Conservation (phyloP, 164 flowering plant genomes). For the Kalanchoe fedtschenkoi region DNA sequence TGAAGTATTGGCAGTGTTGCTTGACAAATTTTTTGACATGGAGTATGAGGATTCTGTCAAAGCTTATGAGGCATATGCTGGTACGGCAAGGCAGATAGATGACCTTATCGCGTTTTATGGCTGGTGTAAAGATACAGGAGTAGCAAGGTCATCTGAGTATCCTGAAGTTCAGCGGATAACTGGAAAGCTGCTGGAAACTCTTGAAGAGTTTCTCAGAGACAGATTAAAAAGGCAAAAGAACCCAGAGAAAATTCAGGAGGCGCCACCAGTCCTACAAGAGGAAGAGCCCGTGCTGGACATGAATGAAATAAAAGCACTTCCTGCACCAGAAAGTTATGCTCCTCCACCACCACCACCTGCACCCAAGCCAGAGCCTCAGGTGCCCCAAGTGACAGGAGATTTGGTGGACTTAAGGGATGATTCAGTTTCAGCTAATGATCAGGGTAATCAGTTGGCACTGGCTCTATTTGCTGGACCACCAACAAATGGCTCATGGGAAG, state of each 20-base stretch:
- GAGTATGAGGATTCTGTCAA: slow-evolving; percentile 56
- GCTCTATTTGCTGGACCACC: slow-evolving; percentile 60
- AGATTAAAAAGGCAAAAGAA: slow-evolving; percentile 46
- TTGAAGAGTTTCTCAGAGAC: slow-evolving; percentile 71
- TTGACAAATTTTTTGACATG: slow-evolving; percentile 74
- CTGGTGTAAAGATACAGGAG: slow-evolving; percentile 40
- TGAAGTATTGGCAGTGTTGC: slow-evolving; percentile 54
- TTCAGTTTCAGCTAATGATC: slow-evolving; percentile 45
- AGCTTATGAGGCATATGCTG: slow-evolving; percentile 55
- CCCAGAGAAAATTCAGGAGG: slow-evolving; percentile 38
- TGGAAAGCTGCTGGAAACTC: slow-evolving; percentile 49
- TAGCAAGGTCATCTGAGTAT: slow-evolving; percentile 39
- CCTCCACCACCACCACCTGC: slow-evolving; percentile 47
- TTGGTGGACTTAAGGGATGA: slow-evolving; percentile 57
- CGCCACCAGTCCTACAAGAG: slow-evolving; percentile 16
- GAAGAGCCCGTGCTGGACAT: slow-evolving; percentile 39
- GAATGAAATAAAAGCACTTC: slow-evolving; percentile 67
- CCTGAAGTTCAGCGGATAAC: slow-evolving; percentile 55
- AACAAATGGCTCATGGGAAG: slow-evolving; percentile 55
- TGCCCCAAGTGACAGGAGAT: slow-evolving; percentile 25
- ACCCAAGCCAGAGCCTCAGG: slow-evolving; percentile 31
- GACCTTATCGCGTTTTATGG: slow-evolving; percentile 35
- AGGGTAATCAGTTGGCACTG: slow-evolving; percentile 50
- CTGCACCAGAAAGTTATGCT: slow-evolving; percentile 44
- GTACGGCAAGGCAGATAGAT: slow-evolving; percentile 66